Evolutionary conservation across 352 stramenopile genomes (phyloP).

Genomic region (Globisporangium orthogonon): DNA sequence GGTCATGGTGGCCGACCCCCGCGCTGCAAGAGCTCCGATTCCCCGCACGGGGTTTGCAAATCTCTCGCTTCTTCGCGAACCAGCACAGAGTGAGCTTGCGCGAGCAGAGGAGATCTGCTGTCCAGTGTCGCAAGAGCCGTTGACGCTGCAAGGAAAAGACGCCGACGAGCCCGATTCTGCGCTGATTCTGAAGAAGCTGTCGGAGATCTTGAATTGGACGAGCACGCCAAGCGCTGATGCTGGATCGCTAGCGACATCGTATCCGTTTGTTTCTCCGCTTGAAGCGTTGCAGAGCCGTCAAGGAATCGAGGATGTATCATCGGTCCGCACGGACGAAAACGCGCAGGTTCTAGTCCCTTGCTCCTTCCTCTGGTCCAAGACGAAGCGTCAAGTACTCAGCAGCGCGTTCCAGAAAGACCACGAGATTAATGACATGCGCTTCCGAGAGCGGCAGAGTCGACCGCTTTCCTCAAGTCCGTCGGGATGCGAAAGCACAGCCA

Average conservation of each 20-base stretch:
- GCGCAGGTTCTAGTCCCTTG: conserved; percentile 13
- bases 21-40: conserved; percentile 10
- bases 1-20: conserved; percentile 38
- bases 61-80: conserved; percentile 52
- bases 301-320: not conserved
- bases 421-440: conserved; percentile 42
- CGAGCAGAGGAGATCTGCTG: conserved; percentile 33
- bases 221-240: conserved; percentile 10
- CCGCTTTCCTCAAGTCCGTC: not conserved
- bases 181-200: conserved; percentile 47
- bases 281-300: not conserved
- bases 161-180: conserved; percentile 57
- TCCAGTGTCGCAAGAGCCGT: conserved; percentile 38
- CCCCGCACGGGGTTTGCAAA: not conserved
- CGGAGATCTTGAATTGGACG: conserved; percentile 51
- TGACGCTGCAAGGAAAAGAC: conserved; percentile 23
- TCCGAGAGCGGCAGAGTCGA: conserved; percentile 19
- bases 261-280: conserved; percentile 21
- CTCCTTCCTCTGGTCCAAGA: conserved; percentile 58
- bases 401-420: conserved; percentile 47
- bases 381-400: conserved; percentile 25
- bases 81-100: conserved; percentile 17
- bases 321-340: conserved; percentile 2
- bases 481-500: not conserved
- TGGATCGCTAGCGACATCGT: conserved; percentile 8